Evolutionary conservation across 176 grass and related monocot species (phyloP).

Genomic region (Aegilops bicornis): DNA sequence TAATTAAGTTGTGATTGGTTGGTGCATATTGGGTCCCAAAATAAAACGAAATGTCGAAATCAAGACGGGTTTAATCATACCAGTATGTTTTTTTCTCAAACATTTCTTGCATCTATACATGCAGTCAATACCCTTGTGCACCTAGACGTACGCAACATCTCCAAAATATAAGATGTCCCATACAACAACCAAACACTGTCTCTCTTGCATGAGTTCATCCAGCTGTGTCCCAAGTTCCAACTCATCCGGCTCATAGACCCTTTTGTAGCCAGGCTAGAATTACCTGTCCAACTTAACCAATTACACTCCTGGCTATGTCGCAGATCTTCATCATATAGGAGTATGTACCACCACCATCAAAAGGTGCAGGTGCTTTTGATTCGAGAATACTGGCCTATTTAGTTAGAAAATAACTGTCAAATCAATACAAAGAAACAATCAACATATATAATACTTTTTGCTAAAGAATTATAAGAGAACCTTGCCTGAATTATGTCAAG

Average conservation of each 20-base stretch:
- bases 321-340: not conserved
- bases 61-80: not conserved
- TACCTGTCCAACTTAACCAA: not conserved
- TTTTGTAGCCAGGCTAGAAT: not conserved
- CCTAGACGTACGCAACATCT: not conserved
- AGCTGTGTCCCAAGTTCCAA: too few relatives aligned
- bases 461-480: not conserved
- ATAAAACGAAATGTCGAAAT: too few relatives aligned
- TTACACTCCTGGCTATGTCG: not conserved
- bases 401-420: not conserved
- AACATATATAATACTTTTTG: not conserved
- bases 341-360: not conserved
- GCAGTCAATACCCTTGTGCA: not conserved
- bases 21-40: too few relatives aligned
- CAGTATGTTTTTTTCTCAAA: too few relatives aligned
- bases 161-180: not conserved
- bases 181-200: not conserved
- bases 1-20: too few relatives aligned
- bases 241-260: not conserved
- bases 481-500: constrained; percentile 12
- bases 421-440: not conserved
- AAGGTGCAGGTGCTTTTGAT: not conserved
- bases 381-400: not conserved
- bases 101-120: not conserved
- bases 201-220: not conserved